phyloP scores from a whole-genome alignment of 306 rosid species.

The Purshia tridentata region DNA sequence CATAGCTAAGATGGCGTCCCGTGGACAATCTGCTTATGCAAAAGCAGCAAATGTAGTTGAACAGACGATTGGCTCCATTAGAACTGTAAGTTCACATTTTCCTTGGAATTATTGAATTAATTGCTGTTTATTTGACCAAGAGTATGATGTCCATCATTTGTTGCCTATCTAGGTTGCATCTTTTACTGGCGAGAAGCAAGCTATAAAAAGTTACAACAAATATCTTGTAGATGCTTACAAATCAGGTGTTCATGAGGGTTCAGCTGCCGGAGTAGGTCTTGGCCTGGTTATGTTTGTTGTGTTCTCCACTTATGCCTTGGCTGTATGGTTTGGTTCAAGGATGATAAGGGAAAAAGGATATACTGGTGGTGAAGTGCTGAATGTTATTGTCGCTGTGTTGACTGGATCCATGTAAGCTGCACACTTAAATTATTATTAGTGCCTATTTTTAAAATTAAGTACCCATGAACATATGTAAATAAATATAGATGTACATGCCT shows the following conservation, averaged over 20 bases:
- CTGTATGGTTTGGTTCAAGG: slow-evolving; percentile 81
- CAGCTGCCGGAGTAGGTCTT: slow-evolving; percentile 58
- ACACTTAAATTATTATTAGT: background rate
- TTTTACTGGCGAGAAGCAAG: slow-evolving; percentile 82
- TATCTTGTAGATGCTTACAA: slow-evolving; percentile 66
- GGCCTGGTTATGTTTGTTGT: slow-evolving; percentile 57
- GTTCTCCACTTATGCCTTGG: slow-evolving; percentile 63
- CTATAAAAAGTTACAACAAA: slow-evolving; percentile 50
- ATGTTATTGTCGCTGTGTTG: slow-evolving; percentile 72
- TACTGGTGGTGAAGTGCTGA: slow-evolving; percentile 70
- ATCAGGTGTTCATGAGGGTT: slow-evolving; percentile 71
- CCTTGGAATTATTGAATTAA: background rate
- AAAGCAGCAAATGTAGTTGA: slow-evolving; percentile 82
- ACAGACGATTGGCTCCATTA: slow-evolving; percentile 84
- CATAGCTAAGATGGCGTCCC: slow-evolving; percentile 59
- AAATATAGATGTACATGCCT: background rate
- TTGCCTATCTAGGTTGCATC: slow-evolving; percentile 62
- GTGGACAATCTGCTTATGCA: slow-evolving; percentile 73
- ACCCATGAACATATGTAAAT: background rate
- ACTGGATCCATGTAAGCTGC: slow-evolving; percentile 75
- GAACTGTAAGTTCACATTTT: slow-evolving; percentile 56
- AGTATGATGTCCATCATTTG: slow-evolving; percentile 17
- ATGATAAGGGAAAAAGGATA: slow-evolving; percentile 75
- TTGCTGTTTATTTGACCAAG: slow-evolving; percentile 9
- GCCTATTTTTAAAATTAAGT: background rate